These are phyloP conservation scores for Nakazawaea siamensis DNA, from an alignment of 805 yeast genomes.

Conservation along the genomic window DNA sequence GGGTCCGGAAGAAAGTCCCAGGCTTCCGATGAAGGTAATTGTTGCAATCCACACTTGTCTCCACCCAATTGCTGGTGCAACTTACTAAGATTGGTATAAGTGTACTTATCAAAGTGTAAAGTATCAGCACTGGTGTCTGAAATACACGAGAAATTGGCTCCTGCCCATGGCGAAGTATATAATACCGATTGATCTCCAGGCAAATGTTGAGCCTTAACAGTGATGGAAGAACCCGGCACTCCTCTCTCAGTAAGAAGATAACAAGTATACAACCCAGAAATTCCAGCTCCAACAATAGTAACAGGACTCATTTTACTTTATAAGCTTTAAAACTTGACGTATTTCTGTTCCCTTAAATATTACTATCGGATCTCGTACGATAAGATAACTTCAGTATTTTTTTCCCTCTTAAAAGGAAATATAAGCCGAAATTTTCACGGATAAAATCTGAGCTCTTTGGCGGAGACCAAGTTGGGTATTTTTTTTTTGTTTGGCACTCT, in stretches of 20 bases:
- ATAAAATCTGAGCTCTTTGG: too few species aligned
- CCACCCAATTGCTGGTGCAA: slow-evolving; percentile 38
- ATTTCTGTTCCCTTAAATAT: too few species aligned
- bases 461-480: too few species aligned
- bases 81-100: slow-evolving; percentile 39
- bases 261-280: slow-evolving; percentile 59
- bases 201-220: slow-evolving; percentile 53
- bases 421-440: too few species aligned
- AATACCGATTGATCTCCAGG: slow-evolving; percentile 75
- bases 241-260: slow-evolving; percentile 35
- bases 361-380: too few species aligned
- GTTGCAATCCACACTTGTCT: slow-evolving; percentile 45
- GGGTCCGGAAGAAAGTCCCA: slow-evolving; percentile 45
- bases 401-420: too few species aligned
- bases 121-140: slow-evolving; percentile 49
- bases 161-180: slow-evolving; percentile 81
- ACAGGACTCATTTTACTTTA: too few species aligned
- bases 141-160: slow-evolving; percentile 54
- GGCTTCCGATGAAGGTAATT: slow-evolving; percentile 46
- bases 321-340: too few species aligned
- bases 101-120: slow-evolving; percentile 43
- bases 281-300: slow-evolving; percentile 47
- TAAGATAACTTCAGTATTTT: too few species aligned
- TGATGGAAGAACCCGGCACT: slow-evolving; percentile 32
- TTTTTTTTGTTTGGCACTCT: too few species aligned